Conservation (phyloP, 176 grass and related monocot species). For the Musa beccarii region DNA sequence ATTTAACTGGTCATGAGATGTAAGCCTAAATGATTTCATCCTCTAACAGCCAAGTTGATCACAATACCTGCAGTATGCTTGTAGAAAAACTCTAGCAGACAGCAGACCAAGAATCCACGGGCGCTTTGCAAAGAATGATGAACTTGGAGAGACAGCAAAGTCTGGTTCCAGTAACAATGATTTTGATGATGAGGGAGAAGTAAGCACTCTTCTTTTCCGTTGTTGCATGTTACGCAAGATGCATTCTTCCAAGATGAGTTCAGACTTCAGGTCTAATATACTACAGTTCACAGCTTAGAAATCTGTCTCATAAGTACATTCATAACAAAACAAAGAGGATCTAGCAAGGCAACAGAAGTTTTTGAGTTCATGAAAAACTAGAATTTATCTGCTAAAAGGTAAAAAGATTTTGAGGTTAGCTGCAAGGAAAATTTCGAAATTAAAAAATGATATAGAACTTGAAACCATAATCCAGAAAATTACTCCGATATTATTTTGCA, state of each 20-base stretch:
- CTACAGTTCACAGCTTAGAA: too few species aligned
- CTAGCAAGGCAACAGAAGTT: too few species aligned
- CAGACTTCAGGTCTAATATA: neutral
- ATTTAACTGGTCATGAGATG: neutral
- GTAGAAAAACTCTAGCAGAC: slow-evolving; percentile 96
- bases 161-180: slow-evolving; percentile 38
- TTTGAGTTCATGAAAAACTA: too few species aligned
- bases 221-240: neutral
- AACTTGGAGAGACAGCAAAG: slow-evolving; percentile 52
- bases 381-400: too few species aligned
- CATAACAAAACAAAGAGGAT: too few species aligned
- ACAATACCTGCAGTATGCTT: slow-evolving; percentile 70
- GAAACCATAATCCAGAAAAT: too few species aligned
- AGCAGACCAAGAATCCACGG: slow-evolving; percentile 83
- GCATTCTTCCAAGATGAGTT: neutral
- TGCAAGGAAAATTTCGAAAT: too few species aligned
- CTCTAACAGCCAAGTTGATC: slow-evolving; percentile 16
- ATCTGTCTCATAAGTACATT: too few species aligned
- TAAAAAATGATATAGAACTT: too few species aligned
- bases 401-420: too few species aligned
- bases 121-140: slow-evolving; percentile 91
- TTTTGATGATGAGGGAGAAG: slow-evolving; percentile 60
- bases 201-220: slow-evolving; percentile 20
- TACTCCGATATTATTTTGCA: too few species aligned
- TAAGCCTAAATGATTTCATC: slow-evolving; percentile 13